Percentiles rank a stretch among this genome's conserved stretches.
These are phyloP conservation scores for Solanum tacnaense DNA, from an alignment of 257 asterid genomes.

Conservation along the genomic window DNA sequence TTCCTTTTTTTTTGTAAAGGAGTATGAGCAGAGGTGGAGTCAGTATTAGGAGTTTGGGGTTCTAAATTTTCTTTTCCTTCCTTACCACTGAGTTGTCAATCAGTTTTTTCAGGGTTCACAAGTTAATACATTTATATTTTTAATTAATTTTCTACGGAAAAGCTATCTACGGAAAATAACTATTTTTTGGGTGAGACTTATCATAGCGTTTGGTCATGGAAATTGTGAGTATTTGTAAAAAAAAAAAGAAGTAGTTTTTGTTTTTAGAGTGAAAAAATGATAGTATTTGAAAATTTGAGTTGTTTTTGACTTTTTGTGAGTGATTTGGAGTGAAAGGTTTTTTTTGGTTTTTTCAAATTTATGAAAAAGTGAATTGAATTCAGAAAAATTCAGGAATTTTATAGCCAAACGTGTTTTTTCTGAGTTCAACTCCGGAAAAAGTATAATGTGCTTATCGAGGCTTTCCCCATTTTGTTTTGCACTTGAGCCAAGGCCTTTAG, in stretches of 20 bases:
- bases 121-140: too few relatives aligned
- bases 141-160: too few relatives aligned
- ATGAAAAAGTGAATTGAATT: neutral
- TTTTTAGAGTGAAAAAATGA: neutral
- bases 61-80: too few relatives aligned
- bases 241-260: neutral
- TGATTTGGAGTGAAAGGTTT: neutral
- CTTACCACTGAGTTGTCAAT: too few relatives aligned
- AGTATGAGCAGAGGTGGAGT: neutral
- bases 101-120: too few relatives aligned
- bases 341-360: neutral
- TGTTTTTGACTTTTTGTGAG: neutral
- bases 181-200: neutral
- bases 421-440: neutral
- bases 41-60: too few relatives aligned
- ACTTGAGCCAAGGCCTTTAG: neutral
- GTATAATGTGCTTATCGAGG: neutral
- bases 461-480: neutral
- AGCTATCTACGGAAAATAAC: too few relatives aligned
- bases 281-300: neutral
- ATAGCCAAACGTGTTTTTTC: neutral
- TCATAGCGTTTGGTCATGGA: neutral
- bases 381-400: neutral
- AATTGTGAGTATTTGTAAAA: neutral
- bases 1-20: rapidly evolving